phyloP scores from a whole-genome alignment of 805 yeast species.

The Yarrowia sp. region DNA sequence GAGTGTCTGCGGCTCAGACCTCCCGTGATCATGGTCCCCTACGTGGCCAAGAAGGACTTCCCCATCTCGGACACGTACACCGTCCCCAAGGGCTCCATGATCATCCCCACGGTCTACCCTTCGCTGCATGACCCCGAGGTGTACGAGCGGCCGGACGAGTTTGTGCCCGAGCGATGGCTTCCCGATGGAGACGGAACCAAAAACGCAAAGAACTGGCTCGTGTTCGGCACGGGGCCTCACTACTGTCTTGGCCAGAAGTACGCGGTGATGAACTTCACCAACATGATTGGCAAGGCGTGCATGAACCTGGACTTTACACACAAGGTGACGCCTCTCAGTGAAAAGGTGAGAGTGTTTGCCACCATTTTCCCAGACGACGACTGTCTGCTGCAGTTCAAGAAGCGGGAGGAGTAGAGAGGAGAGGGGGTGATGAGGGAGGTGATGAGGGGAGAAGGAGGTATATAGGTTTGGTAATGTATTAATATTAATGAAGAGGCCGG shows the following conservation, averaged over 20 bases:
- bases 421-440: too few relatives aligned
- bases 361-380: slow-evolving; percentile 98
- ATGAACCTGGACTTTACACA: slow-evolving; percentile 83
- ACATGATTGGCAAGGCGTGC: slow-evolving; percentile 88
- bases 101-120: slow-evolving; percentile 94
- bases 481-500: background rate
- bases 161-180: slow-evolving; percentile 95
- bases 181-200: slow-evolving; percentile 73
- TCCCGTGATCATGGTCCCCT: slow-evolving; percentile 98
- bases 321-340: slow-evolving; percentile 81
- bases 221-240: slow-evolving; percentile 97
- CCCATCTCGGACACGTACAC: slow-evolving; percentile 84
- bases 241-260: slow-evolving; percentile 94
- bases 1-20: slow-evolving; percentile 95
- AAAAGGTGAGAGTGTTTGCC: slow-evolving; percentile 94
- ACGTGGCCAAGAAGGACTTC: slow-evolving; percentile 85
- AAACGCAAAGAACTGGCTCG: slow-evolving; percentile 91
- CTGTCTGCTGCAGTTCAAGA: slow-evolving; percentile 72
- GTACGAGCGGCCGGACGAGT: slow-evolving; percentile 91
- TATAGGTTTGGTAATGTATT: slow-evolving; percentile 30
- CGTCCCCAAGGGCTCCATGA: slow-evolving; percentile 97
- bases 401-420: slow-evolving; percentile 10
- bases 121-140: slow-evolving; percentile 97
- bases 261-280: slow-evolving; percentile 88
- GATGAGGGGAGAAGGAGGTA: background rate